Base-by-base conservation (phyloP, 176 grass and related monocot genomes). In the Chloris gayana region DNA sequence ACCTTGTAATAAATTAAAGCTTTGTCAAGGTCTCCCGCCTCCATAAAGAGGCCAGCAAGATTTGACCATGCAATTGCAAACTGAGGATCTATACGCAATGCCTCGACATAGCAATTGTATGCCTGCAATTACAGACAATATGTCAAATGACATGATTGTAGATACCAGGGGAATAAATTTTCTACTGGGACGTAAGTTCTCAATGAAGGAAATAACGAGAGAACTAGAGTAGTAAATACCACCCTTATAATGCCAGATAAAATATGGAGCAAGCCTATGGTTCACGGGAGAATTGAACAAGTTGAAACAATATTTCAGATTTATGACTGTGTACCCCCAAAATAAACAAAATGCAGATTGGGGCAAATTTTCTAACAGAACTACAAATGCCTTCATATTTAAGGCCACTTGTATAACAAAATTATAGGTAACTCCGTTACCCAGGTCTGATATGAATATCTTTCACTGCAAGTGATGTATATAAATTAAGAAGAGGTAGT, bases 61-160 rank as follows among this genome's bases (percentile, higher is more conserved):
- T 99, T 99, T 47, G 92, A 99, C 96, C 96, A 99, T 22, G 96
- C 96, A 61, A 99, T 95, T 84, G 96, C 96, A 90, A 99, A 99
- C 32, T 85, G 91, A 12, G 96, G 96, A 66, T 95, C 89, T 74
- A 99, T 91, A 1, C 85, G 86, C 24, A 99, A 69, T 24, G 96
- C 96, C 81, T 99, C 92, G 3, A 93, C 18, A 30, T 99, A 99
- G 76, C 96, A 93, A 82, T 56, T 80, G 76, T 93, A 95, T 39
- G 96, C 92, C 96, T 99, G 84, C 46, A 92, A 73, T 35, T 67
- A 77, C 11, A 73, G 67, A 61, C 65, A 80, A 39, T 30, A 80
- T 74, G 50, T 37, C 7, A 68, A 80, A 74, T 26, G 37, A 74
- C 6, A 67, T 72, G 8, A 12, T 13, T 3, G 47, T 9, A 57